A percentile compares a stretch with the other conserved stretches of the same genome.
These are phyloP conservation scores for Dothiorella sarmentorum DNA, from an alignment of 2,329 filamentous ascomycete species.

Conservation along the genomic window DNA sequence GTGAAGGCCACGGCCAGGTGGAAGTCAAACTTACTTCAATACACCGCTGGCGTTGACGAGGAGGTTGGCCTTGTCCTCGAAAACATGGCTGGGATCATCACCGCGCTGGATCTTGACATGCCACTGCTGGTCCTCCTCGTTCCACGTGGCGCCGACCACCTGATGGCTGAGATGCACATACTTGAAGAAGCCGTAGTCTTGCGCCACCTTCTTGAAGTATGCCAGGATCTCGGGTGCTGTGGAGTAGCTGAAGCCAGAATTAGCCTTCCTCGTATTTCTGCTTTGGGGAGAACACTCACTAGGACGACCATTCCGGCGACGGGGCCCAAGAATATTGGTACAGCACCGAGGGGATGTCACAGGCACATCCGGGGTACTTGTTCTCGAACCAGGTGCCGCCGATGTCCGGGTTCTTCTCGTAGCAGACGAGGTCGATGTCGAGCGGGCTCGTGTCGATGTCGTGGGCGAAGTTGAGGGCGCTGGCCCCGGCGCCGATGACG, in stretches of 20 bases:
- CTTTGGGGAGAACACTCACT: not conserved
- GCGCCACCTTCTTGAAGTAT: not conserved
- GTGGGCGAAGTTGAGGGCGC: constrained; percentile 40
- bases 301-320: not conserved
- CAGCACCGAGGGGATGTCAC: constrained; percentile 34
- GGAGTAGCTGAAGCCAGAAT: constrained; percentile 31
- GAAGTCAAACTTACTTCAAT: constrained; percentile 29
- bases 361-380: constrained; percentile 40
- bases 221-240: not conserved
- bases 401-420: constrained; percentile 46
- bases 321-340: not conserved
- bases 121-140: constrained; percentile 40
- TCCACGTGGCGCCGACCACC: constrained; percentile 33
- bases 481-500: constrained; percentile 34
- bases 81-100: constrained; percentile 27
- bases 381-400: constrained; percentile 48
- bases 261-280: too few relatives aligned
- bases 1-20: too few relatives aligned
- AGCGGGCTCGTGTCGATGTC: not conserved
- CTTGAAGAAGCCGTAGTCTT: not conserved
- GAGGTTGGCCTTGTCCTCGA: constrained; percentile 38
- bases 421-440: constrained; percentile 47
- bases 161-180: not conserved
- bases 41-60: constrained; percentile 46
- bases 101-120: constrained; percentile 34